Evolutionary conservation across 768 basidiomycete species (phyloP).

Genomic region (Lepiota brunneoincarnata): DNA sequence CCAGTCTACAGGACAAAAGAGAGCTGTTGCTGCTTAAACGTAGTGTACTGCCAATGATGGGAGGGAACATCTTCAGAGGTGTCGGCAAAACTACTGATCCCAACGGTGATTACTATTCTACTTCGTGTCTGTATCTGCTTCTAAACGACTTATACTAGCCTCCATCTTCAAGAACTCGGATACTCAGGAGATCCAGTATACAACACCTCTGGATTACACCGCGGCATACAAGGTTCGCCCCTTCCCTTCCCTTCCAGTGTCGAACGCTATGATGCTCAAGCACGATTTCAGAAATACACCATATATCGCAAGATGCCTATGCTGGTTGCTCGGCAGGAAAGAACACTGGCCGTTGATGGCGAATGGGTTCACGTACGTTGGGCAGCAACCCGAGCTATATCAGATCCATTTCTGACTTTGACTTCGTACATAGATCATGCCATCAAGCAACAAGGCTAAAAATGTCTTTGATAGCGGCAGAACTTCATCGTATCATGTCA

Average conservation of each 20-base stretch:
- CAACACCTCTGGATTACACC: conserved; percentile 72
- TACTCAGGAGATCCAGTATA: conserved; percentile 54
- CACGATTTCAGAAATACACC: conserved; percentile 66
- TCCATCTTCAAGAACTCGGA: conserved; percentile 94
- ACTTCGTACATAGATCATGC: conserved; percentile 70
- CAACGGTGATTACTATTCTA: conserved; percentile 57
- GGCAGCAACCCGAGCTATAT: background rate
- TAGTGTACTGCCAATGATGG: conserved; percentile 71
- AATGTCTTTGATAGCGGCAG: conserved; percentile 87
- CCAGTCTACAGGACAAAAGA: conserved; percentile 84
- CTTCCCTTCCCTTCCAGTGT: background rate
- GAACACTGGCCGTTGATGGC: conserved; percentile 91
- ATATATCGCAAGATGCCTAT: conserved; percentile 95
- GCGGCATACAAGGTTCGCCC: conserved; percentile 76
- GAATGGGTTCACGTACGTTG: conserved; percentile 81
- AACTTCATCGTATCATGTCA: conserved; percentile 91
- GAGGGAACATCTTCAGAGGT: conserved; percentile 64
- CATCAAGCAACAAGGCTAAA: conserved; percentile 71
- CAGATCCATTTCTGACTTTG: conserved; percentile 11
- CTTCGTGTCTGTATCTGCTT: background rate
- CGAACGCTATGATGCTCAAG: background rate
- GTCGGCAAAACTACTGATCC: conserved; percentile 82
- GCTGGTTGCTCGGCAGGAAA: conserved; percentile 86
- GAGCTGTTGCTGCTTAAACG: conserved; percentile 81
- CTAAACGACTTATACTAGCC: conserved; percentile 40